Base-by-base conservation (phyloP, 2,329 filamentous ascomycete genomes). In the Pseudovirgaria hyperparasitica region DNA sequence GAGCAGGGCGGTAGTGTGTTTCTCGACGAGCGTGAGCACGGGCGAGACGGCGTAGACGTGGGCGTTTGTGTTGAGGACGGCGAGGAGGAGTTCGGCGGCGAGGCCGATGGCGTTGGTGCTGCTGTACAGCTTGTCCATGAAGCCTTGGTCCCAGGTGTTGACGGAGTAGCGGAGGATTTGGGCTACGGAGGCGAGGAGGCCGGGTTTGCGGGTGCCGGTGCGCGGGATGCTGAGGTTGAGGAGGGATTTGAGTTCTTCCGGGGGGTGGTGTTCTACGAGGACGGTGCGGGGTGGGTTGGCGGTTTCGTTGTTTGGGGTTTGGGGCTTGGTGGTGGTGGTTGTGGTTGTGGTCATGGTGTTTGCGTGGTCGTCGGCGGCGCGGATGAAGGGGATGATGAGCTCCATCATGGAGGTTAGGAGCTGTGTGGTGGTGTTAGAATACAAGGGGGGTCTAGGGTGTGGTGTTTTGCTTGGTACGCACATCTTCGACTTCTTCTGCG, bases 121-220 rank as follows among this genome's bases (percentile, higher is more conserved):
- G n/a, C 80, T 73, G 54, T 94, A 96, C 11, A 96, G 64, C 59
- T 98, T 96, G 57, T 94, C 86, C 46, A 96, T 58, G 55, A 96
- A 98, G 8, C 87, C 87, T 55, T 93, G 86, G 46, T 92, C 81
- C 82, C 86, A 96, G n/a, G 87, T 94, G 57, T 98, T 98, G 46
- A 96, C 87, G 45, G 80, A 90, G 54, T 92, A 85, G 37, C 71
- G 66, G 22, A 96, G 63, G 12, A 94, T 65, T 33, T 74, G 69
- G 38, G 73, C 61, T 23, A 92, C 67, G 3, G 72, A 30, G 3
- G 45, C 29, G 10, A 64, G 21, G 9, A 65, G 35, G 6, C 57
- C 60, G 8, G 56, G 49, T 34, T 55, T 61, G 14, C 61, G 58
- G 2, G 45, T 39, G 10, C 48, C 45, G 20, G 48, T 19, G 6